Conservation (phyloP, 176 grass and related monocot genomes). For the Carex myosuroides region DNA sequence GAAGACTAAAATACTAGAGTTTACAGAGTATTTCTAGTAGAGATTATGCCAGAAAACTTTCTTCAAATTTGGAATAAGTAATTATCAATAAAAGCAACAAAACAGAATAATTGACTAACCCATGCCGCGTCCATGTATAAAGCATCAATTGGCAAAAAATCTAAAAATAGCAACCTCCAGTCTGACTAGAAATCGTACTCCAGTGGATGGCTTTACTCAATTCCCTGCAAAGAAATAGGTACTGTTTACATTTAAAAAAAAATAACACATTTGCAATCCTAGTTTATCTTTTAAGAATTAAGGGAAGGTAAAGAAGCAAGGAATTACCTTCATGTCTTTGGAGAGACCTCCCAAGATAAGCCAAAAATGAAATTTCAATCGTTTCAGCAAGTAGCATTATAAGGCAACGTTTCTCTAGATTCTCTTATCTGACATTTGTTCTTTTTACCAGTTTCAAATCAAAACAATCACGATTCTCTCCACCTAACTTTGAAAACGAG, state of each 20-base stretch:
- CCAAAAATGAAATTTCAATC: not conserved
- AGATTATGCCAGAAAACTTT: not conserved
- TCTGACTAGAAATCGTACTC: slow-evolving; percentile 2
- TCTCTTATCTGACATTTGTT: slow-evolving; percentile 20
- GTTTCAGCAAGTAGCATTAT: slow-evolving; percentile 8
- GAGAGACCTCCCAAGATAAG: not conserved
- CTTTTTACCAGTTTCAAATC: slow-evolving; percentile 20
- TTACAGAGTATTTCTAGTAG: not conserved
- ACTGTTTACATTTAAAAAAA: slow-evolving; percentile 27
- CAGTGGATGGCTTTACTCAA: not conserved
- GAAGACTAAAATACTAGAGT: not conserved
- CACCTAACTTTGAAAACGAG: slow-evolving; percentile 35
- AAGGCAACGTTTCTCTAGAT: slow-evolving; percentile 5
- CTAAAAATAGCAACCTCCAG: not conserved
- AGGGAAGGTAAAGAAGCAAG: not conserved
- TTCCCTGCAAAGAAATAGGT: not conserved
- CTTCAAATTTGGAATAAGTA: not conserved
- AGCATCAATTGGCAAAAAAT: not conserved
- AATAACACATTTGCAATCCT: slow-evolving; percentile 9
- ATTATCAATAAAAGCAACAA: not conserved
- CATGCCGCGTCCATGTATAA: slow-evolving; percentile 10
- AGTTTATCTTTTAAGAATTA: not conserved
- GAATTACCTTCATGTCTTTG: slow-evolving; percentile 15
- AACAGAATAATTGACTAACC: slow-evolving; percentile 1
- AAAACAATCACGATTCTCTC: slow-evolving; percentile 4